Evolutionary conservation across 768 basidiomycete genomes (phyloP), one percentile per base, ranked within the genome.

Genomic region (Pholiota molesta): DNA sequence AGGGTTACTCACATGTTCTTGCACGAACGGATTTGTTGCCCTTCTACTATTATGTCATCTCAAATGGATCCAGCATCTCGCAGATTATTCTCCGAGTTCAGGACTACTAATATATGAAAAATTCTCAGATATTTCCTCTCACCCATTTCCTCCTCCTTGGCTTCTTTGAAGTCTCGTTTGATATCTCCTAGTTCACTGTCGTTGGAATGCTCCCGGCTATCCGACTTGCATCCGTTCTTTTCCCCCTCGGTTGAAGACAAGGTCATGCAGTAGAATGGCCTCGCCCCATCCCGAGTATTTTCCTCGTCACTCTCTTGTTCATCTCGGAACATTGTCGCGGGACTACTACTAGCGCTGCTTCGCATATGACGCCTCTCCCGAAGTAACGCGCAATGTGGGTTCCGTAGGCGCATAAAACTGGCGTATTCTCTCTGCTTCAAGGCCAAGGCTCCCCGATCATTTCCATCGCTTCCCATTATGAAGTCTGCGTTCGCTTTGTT

Each of bases 311-410:
- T 5, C 26, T 47, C 29, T 54, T 31, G 31, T 56, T 17, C 63
- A 61, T 59, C 44, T 65, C 66, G 66, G 66, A 63, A 53, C 57
- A 67, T 65, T 65, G 14, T 67, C 66, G 66, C 61, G 53, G 17
- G 59, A 33, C 58, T 28, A 9, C 40, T 40, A 39, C 52, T 23
- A 56, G 33, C 45, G 26, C 26, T 39, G n/a, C 42, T 45, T 61
- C 54, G 53, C 52, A 53, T 44, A 60, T 60, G 57, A 13, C 42
- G 45, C 13, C 49, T 54, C 51, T 47, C 35, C 60, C 52, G 63
- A 55, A 49, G 52, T 40, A 51, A 26, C 28, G 31, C 40, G 23
- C 45, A 23, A 23, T 29, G 31, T 64, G 35, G 57, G 62, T 33
- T 59, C 55, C 35, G n/a, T 14, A 14, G 44, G 11, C 14, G n/a